These are phyloP conservation scores for Torulaspora maleeae DNA, from an alignment of 805 yeast species.

Conservation along the genomic window DNA sequence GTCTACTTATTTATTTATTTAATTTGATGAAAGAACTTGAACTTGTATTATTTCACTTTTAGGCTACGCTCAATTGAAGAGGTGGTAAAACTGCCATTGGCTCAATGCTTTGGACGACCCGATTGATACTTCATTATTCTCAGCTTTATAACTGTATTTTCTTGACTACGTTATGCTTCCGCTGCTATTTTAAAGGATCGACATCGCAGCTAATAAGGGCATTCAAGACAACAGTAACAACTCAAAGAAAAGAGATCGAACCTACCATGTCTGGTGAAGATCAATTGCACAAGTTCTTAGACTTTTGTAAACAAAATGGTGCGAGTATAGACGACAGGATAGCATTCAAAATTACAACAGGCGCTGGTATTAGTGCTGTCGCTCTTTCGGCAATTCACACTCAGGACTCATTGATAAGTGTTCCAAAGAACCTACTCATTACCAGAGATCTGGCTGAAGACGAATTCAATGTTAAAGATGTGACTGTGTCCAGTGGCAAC, in stretches of 20 bases:
- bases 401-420: conserved; percentile 32
- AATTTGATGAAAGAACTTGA: background rate
- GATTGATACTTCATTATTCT: background rate
- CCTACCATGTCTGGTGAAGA: conserved; percentile 6
- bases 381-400: conserved; percentile 14
- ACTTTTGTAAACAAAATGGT: conserved; percentile 41
- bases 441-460: conserved; percentile 36
- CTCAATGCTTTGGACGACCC: background rate
- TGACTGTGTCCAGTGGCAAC: conserved; percentile 14
- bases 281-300: conserved; percentile 21
- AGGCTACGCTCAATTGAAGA: background rate
- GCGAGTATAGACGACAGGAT: conserved; percentile 36
- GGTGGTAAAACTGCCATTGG: background rate
- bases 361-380: conserved; percentile 37
- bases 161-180: too few relatives aligned
- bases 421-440: conserved; percentile 40
- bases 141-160: too few relatives aligned
- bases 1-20: background rate
- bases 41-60: background rate
- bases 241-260: too few relatives aligned
- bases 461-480: background rate
- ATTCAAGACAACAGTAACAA: too few relatives aligned
- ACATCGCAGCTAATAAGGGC: too few relatives aligned
- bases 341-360: conserved; percentile 30
- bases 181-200: too few relatives aligned